Evolutionary conservation across 2,329 filamentous ascomycete genomes (phyloP).

Genomic region (Penicillium occitanis): DNA sequence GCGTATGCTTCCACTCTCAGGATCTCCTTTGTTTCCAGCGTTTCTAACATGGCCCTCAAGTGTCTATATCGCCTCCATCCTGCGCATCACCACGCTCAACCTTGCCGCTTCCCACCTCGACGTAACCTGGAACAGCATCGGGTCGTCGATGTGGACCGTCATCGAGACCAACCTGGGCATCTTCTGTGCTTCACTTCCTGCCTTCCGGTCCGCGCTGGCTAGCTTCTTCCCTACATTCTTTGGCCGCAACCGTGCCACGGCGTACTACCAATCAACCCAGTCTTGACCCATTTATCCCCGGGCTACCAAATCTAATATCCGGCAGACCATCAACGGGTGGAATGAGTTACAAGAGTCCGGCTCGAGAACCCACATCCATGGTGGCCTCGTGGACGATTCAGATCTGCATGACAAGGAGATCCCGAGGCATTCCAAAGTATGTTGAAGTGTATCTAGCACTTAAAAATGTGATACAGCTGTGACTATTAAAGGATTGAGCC

Average conservation of each 20-base stretch:
- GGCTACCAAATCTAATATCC: not conserved
- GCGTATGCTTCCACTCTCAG: not conserved
- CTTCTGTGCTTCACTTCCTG: conserved; percentile 41
- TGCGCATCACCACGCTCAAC: conserved; percentile 34
- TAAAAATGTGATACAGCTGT: not conserved
- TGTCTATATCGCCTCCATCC: conserved; percentile 38
- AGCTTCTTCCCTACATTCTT: conserved; percentile 19
- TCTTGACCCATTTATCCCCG: not conserved
- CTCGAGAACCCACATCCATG: not conserved
- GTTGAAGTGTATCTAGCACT: not conserved
- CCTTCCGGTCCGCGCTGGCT: conserved; percentile 30
- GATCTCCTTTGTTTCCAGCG: conserved; percentile 28
- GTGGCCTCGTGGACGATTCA: not conserved
- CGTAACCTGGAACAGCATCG: conserved; percentile 32
- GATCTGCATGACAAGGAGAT: not conserved
- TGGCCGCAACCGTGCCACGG: not conserved
- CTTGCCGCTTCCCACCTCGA: conserved; percentile 35
- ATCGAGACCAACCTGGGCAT: conserved; percentile 39
- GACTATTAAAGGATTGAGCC: not conserved
- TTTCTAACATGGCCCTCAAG: conserved; percentile 23
- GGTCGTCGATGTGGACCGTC: conserved; percentile 39
- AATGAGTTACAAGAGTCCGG: not conserved
- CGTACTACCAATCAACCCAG: not conserved
- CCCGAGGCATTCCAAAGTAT: not conserved
- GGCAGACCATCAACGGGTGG: not conserved